These are phyloP conservation scores for Petrea volubilis DNA, from an alignment of 257 asterid genomes.

Conservation along the genomic window DNA sequence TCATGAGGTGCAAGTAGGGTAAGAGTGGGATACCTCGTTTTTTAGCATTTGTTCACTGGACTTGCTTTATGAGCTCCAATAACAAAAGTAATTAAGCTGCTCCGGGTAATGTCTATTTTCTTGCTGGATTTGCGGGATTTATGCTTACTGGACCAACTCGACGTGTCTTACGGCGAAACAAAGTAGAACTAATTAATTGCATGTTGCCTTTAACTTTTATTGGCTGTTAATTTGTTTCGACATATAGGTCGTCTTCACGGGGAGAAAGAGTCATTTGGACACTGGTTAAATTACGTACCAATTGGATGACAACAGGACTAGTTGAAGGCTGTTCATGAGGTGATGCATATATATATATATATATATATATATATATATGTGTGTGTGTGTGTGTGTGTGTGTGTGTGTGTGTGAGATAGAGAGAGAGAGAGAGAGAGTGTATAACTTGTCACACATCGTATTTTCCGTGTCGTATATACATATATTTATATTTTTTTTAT, in stretches of 20 bases:
- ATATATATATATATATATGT: too few species aligned
- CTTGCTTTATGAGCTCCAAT: background rate
- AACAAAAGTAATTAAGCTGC: background rate
- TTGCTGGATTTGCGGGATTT: slow-evolving; percentile 33
- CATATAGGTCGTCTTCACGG: background rate
- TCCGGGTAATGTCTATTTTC: slow-evolving; percentile 23
- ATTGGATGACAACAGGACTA: background rate
- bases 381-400: too few species aligned
- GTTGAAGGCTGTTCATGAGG: slow-evolving; percentile 19
- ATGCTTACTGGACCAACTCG: slow-evolving; percentile 11
- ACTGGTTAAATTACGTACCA: background rate
- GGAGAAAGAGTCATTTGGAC: background rate
- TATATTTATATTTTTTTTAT: too few species aligned
- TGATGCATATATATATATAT: background rate
- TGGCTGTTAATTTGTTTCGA: background rate
- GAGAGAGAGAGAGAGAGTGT: too few species aligned
- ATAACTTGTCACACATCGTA: too few species aligned
- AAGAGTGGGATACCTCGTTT: slow-evolving; percentile 9
- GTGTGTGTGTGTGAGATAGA: too few species aligned
- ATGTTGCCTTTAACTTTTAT: background rate
- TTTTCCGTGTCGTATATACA: too few species aligned
- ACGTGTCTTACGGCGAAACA: slow-evolving; percentile 8
- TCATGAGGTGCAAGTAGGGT: background rate
- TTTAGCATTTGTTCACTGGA: background rate
- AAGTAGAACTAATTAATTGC: too few species aligned